Conservation (phyloP, 768 basidiomycete species). For the Mycena galericulata region DNA sequence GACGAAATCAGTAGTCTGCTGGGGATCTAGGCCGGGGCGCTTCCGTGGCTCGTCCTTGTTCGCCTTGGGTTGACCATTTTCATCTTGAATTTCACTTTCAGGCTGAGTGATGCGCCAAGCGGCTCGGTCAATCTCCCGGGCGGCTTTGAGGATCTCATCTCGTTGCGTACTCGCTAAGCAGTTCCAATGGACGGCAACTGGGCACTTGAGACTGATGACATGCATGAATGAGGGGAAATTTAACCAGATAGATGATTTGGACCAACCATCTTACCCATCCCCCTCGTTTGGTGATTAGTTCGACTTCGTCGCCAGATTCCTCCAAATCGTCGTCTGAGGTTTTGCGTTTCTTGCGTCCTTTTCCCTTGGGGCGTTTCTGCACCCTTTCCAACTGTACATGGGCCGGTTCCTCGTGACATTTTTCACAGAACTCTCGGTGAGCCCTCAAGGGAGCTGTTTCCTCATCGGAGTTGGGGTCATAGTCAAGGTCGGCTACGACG, state of each 20-base stretch:
- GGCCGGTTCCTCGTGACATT: constrained; percentile 71
- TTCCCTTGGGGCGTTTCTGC: constrained; percentile 52
- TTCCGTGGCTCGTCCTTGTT: constrained; percentile 53
- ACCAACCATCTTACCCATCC: constrained; percentile 90
- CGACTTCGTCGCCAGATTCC: constrained; percentile 65
- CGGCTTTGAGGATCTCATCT: constrained; percentile 80
- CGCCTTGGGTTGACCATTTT: constrained; percentile 34
- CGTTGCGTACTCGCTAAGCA: constrained; percentile 76
- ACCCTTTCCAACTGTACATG: constrained; percentile 61
- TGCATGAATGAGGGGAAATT: constrained; percentile 22
- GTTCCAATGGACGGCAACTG: constrained; percentile 81
- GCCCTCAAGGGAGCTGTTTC: constrained; percentile 65
- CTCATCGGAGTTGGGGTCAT: constrained; percentile 66
- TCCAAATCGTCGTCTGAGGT: constrained; percentile 63
- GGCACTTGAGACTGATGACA: constrained; percentile 75
- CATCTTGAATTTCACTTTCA: constrained; percentile 38
- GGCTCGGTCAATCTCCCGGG: constrained; percentile 61
- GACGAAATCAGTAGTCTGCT: constrained; percentile 82
- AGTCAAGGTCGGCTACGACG: constrained; percentile 54
- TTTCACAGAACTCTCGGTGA: constrained; percentile 79
- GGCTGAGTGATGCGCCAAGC: constrained; percentile 49
- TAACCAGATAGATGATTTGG: neutral
- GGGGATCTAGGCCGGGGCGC: constrained; percentile 57
- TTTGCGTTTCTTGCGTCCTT: constrained; percentile 55
- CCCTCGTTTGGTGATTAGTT: constrained; percentile 64